A percentile compares a stretch with the other conserved stretches of the same genome.
Conservation (phyloP, 106 monocot genomes). For the Hemerocallis citrina region DNA sequence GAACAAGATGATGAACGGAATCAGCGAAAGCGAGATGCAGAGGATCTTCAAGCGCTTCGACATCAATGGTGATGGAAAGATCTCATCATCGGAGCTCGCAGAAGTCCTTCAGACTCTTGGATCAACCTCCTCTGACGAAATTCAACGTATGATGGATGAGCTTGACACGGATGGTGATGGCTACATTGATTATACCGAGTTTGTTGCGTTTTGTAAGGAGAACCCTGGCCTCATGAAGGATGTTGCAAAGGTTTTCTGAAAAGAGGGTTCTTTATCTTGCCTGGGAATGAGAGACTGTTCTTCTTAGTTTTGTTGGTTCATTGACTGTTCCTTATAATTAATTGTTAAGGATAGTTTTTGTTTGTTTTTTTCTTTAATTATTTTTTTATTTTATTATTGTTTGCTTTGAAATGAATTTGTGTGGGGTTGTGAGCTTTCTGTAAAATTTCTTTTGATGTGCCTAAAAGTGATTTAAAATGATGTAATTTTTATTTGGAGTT, state of each 20-base stretch:
- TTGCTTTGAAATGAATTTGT: too few species aligned
- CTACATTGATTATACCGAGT: conserved; percentile 40
- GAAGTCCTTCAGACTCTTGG: conserved; percentile 7
- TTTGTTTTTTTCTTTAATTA: too few species aligned
- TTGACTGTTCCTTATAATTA: too few species aligned
- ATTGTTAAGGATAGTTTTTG: too few species aligned
- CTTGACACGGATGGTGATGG: conserved; percentile 60
- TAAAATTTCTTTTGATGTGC: too few species aligned
- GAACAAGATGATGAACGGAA: not conserved
- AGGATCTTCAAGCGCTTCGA: conserved; percentile 16
- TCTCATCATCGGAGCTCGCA: conserved; percentile 9
- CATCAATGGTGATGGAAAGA: conserved; percentile 11
- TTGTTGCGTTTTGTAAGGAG: conserved; percentile 29
- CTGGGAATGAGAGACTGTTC: too few species aligned
- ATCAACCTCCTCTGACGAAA: not conserved
- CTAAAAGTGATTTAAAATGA: too few species aligned
- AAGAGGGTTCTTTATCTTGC: too few species aligned
- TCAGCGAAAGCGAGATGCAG: conserved; percentile 5
- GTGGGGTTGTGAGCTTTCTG: too few species aligned
- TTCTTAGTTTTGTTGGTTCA: too few species aligned
- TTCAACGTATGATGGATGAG: conserved; percentile 14
- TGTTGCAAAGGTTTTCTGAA: conserved; percentile 38
- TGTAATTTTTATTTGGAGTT: too few species aligned
- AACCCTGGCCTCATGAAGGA: conserved; percentile 56
- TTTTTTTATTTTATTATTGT: too few species aligned